Evolutionary conservation across 2,329 filamentous ascomycete genomes (phyloP).

Genomic region (Lecanoromycetidae sp.): DNA sequence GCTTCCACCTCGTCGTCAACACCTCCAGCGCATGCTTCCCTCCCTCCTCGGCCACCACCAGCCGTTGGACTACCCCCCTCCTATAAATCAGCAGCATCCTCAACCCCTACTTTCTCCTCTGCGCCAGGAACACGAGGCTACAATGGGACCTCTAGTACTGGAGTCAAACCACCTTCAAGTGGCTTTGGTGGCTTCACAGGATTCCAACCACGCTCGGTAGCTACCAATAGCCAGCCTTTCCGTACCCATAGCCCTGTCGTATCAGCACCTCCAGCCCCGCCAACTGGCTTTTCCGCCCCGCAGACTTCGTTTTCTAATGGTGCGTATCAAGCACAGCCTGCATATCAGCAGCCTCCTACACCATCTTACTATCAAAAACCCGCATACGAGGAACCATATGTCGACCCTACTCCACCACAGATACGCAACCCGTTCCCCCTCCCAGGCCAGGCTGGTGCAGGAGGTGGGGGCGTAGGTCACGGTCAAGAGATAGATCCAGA

Average conservation of each 20-base stretch:
- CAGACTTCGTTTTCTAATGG: constrained; percentile 32
- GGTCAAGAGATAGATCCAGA: constrained; percentile 52
- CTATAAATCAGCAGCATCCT: constrained; percentile 44
- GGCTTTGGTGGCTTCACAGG: constrained; percentile 38
- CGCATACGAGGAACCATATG: constrained; percentile 36
- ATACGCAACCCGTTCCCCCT: constrained; percentile 72
- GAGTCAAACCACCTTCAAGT: constrained; percentile 21
- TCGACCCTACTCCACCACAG: constrained; percentile 48
- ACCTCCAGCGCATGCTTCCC: constrained; percentile 43
- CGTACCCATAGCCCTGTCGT: constrained; percentile 24
- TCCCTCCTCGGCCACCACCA: constrained; percentile 66
- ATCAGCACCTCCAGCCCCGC: constrained; percentile 22
- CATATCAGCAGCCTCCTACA: constrained; percentile 30
- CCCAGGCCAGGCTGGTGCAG: constrained; percentile 35
- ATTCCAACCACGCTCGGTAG: constrained; percentile 50
- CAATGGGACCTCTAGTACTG: constrained; percentile 26
- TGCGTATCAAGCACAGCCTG: constrained; percentile 28
- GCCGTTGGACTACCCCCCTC: constrained; percentile 33
- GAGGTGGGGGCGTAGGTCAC: constrained; percentile 32
- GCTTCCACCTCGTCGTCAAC: constrained; percentile 30
- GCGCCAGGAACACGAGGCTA: constrained; percentile 20
- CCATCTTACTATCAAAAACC: constrained; percentile 36
- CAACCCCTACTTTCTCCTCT: constrained; percentile 28
- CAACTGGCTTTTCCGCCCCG: constrained; percentile 27
- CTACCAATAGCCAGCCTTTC: constrained; percentile 30